Conservation (phyloP, 2,329 filamentous ascomycete genomes). For the Bipolaris sorokiniana region DNA sequence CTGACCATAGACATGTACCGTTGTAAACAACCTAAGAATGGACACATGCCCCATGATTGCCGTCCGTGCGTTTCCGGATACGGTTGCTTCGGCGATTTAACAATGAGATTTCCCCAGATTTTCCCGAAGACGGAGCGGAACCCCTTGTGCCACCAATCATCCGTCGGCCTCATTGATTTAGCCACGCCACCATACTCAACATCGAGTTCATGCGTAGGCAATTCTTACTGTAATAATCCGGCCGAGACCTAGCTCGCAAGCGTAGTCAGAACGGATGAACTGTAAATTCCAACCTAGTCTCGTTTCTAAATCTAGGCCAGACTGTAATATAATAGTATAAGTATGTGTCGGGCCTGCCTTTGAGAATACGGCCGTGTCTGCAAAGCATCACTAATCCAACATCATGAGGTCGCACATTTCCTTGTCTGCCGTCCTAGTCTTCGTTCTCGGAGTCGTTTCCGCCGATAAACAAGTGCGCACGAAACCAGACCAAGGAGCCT, state of each 20-base stretch:
- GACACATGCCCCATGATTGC: not conserved
- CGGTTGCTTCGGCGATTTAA: not conserved
- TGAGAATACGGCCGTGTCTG: not conserved
- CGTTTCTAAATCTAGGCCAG: too few species aligned
- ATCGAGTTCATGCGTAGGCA: slow-evolving; percentile 8
- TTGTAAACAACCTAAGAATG: not conserved
- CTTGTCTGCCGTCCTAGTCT: not conserved
- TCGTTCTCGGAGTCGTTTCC: not conserved
- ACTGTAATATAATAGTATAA: slow-evolving; percentile 1
- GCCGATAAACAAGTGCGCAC: slow-evolving; percentile 22
- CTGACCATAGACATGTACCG: not conserved
- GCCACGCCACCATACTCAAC: slow-evolving; percentile 4
- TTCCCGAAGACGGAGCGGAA: slow-evolving; percentile 9
- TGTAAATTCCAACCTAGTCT: not conserved
- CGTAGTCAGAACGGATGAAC: slow-evolving; percentile 11
- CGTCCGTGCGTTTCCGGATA: not conserved
- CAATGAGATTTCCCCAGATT: slow-evolving; percentile 10
- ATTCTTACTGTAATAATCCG: not conserved
- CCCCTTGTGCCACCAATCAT: slow-evolving; percentile 17
- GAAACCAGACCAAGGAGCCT: slow-evolving; percentile 18
- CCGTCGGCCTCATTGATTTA: not conserved
- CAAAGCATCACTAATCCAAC: not conserved
- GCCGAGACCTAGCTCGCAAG: not conserved
- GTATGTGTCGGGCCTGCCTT: not conserved
- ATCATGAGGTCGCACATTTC: not conserved